Evolutionary conservation across 2,329 filamentous ascomycete genomes (phyloP), one percentile per base, ranked within the genome.

Genomic region (Orbilia quercus): DNA sequence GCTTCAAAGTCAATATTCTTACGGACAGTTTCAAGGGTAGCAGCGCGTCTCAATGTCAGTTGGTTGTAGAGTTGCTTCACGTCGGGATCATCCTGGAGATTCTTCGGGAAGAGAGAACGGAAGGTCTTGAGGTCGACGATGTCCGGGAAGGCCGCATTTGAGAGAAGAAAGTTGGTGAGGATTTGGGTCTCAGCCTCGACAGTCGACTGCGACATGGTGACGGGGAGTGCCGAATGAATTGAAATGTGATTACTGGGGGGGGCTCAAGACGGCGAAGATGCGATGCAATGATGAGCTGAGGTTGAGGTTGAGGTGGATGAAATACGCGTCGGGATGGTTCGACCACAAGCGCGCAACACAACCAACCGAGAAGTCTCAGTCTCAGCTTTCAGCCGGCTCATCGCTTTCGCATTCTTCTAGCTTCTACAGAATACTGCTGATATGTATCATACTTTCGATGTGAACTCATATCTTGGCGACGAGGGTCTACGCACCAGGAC

Each of bases 121-220:
- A 96, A 96, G 76, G 91, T 86, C 66, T 88, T 84, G 50, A 92
- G 84, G 6, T 91, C 89, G 76, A 92, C 83, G 78, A 92, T 86
- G 75, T 89, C 86, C 44, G 90, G 89, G 38, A 96, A 84, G 25
- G 90, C 85, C 6, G 91, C 89, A 11, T 92, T 90, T 28, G 89
- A 84, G 36, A 96, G 85, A 69, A 96, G 87, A 80, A 94, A 96
- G 80, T 90, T 89, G 78, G 85, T 84, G 57, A 96, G 85, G 75
- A 96, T 90, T 25, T 87, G 85, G 64, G 86, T 84, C 82, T 96
- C 92, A 47, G 71, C 62, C 20, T 74, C 63, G 28, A 72, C 64
- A n/a, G 75, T 75, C 23, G 88, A 89, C 7, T 90, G 88, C 2
- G 90, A 83, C 89, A 92, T 92, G 72, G 28, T 54, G 45, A 22